Evolutionary conservation across 2,329 filamentous ascomycete genomes (phyloP), one percentile per base, ranked within the genome.

Genomic region (Zasmidium angulare): DNA sequence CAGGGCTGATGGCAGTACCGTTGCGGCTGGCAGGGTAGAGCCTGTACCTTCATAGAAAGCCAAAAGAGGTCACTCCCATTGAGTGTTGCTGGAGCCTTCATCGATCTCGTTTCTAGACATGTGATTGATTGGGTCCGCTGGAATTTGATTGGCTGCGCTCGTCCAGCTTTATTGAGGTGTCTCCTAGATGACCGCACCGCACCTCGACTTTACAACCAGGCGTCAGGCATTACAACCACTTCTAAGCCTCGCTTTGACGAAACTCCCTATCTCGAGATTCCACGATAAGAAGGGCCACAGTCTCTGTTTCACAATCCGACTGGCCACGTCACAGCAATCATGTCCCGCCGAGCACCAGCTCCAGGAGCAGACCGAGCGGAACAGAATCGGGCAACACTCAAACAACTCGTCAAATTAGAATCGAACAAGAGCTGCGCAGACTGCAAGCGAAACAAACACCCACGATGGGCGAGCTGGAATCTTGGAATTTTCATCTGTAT

Each of bases 391-490:
- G 87, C 89, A 75, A 96, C 92, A 48, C 91, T 99, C 77, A 98
- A 98, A 82, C 92, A 86, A 74, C 85, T 99, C 68, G 82, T 98
- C 75, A 99, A 98, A 80, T 81, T 99, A 68, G 93, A 98, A 73
- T 81, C 87, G 63, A 99, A 99, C 81, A 99, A 99, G 82, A 86
- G 90, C 74, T 99, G 95, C 82, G 91, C 93, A 62, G 95, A 99
- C 77, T 99, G 95, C 86, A 99, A 99, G 83, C 88, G 89, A 76
- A 99, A 98, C 82, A 99, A 98, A 78, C 95, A 97, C 80, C 95
- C 95, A 62, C 86, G 95, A 89, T 99, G 95, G 95, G 95, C 95
- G 29, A 97, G 92, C 74, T 99, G 95, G 95, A 99, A 99, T 75
- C 79, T 99, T 56, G 95, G 95, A 69, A 87, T 99, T 72, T 99